These are phyloP conservation scores for Quercus engelmannii DNA, from an alignment of 306 rosid species.

Conservation along the genomic window DNA sequence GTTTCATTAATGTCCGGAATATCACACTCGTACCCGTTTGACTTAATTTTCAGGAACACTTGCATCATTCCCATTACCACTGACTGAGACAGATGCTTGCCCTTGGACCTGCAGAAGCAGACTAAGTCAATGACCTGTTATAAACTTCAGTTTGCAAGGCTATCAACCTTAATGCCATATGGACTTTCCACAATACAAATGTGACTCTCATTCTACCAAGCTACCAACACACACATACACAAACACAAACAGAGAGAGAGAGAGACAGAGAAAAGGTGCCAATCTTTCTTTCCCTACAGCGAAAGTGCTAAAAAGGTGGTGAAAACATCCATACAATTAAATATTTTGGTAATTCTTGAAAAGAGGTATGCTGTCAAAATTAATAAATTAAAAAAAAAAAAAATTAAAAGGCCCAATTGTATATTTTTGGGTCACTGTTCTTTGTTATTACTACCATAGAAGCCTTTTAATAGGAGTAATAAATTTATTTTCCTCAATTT, in stretches of 20 bases:
- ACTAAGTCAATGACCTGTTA: slow-evolving; percentile 4
- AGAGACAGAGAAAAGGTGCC: not conserved
- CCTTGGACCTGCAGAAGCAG: slow-evolving; percentile 59
- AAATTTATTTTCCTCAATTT: not conserved
- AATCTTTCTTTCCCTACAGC: not conserved
- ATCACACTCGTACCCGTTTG: slow-evolving; percentile 54
- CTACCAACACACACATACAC: no score
- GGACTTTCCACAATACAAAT: not conserved
- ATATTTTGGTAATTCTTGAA: not conserved
- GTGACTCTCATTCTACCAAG: no score
- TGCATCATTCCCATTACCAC: slow-evolving; percentile 55
- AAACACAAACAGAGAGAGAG: no score
- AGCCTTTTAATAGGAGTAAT: not conserved
- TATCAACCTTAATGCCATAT: not conserved
- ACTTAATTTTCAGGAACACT: slow-evolving; percentile 71
- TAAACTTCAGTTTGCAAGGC: not conserved
- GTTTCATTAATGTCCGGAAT: not conserved
- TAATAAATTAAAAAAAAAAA: no score
- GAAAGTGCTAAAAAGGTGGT: not conserved
- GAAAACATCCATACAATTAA: not conserved
- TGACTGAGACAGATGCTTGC: slow-evolving; percentile 37
- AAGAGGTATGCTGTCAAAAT: not conserved
- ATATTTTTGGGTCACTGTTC: not conserved
- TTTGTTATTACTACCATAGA: not conserved
- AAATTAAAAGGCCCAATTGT: not conserved